These are phyloP conservation scores for Thermomucor indicae-seudaticae DNA, from an alignment of 371 early-diverging fungal genomes.

Conservation along the genomic window DNA sequence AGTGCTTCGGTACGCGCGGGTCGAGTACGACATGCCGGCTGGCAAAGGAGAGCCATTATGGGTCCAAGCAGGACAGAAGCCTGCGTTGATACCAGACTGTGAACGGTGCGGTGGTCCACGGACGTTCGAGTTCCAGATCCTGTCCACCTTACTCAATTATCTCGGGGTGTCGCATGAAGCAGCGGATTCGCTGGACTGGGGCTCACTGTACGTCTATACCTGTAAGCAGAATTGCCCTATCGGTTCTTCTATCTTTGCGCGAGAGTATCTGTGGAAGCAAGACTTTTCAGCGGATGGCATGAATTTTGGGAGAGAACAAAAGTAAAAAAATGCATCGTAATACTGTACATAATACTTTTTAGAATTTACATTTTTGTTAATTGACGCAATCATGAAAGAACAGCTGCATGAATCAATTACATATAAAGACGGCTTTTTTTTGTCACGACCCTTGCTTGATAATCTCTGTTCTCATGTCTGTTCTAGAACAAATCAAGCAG, in stretches of 20 bases:
- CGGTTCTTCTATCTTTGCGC: constrained; percentile 47
- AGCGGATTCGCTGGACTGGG: constrained; percentile 86
- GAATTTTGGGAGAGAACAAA: no score
- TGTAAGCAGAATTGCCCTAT: constrained; percentile 81
- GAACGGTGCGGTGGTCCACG: constrained; percentile 70
- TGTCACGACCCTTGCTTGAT: neutral
- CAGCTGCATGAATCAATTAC: neutral
- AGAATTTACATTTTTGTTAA: no score
- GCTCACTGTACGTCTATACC: constrained; percentile 82
- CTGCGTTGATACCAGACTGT: constrained; percentile 69
- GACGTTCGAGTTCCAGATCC: constrained; percentile 90
- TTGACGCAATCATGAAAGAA: no score
- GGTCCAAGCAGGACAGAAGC: constrained; percentile 71
- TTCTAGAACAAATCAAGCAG: constrained; percentile 79
- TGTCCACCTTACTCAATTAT: constrained; percentile 72
- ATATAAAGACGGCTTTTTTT: neutral
- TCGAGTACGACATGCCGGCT: constrained; percentile 58
- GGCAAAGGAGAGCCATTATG: constrained; percentile 77
- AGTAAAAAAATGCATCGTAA: no score
- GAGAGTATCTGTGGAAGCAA: constrained; percentile 68
- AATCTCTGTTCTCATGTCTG: constrained; percentile 57
- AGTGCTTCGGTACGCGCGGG: constrained; percentile 79
- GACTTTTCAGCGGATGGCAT: constrained; percentile 69
- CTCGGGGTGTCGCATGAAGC: constrained; percentile 74
- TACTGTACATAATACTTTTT: no score